Conservation (phyloP, 1,284 basidiomycete genomes). For the Apiotrichum sp. region DNA sequence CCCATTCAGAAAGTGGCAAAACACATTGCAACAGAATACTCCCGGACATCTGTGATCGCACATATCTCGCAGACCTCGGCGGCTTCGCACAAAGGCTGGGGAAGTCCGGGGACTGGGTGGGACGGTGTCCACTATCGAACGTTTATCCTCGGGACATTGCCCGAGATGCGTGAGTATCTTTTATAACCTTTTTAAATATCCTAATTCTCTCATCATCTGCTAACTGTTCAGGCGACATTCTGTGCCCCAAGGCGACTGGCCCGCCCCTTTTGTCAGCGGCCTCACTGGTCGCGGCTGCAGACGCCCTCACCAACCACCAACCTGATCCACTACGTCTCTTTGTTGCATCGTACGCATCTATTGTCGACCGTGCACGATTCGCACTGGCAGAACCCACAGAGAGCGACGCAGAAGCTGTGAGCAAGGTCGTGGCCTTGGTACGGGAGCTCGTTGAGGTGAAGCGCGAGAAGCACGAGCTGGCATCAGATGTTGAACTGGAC, state of each 20-base stretch:
- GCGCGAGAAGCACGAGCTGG: background rate
- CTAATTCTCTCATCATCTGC: background rate
- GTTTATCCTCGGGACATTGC: conserved; percentile 32
- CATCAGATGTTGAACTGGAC: background rate
- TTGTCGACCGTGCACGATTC: conserved; percentile 67
- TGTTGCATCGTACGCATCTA: conserved; percentile 68
- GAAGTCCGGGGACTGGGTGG: conserved; percentile 52
- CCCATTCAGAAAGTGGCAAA: conserved; percentile 58
- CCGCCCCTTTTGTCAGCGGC: conserved; percentile 54
- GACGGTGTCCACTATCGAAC: conserved; percentile 39
- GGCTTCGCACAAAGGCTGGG: conserved; percentile 71
- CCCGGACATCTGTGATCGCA: conserved; percentile 66
- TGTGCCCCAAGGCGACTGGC: conserved; percentile 34
- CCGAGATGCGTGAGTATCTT: conserved; percentile 30
- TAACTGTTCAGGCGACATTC: conserved; percentile 10
- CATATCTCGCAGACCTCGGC: conserved; percentile 69
- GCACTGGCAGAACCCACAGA: conserved; percentile 60
- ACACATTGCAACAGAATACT: conserved; percentile 71
- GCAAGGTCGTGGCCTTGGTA: conserved; percentile 61
- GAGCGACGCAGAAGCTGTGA: conserved; percentile 61
- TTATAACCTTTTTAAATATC: background rate
- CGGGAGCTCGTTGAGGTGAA: conserved; percentile 6
- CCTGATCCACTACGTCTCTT: conserved; percentile 52
- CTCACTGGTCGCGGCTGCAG: conserved; percentile 61
- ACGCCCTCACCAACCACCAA: conserved; percentile 5